Evolutionary conservation across 2,329 filamentous ascomycete genomes (phyloP), one percentile per base, ranked within the genome.

Genomic region (Talaromyces sp.): DNA sequence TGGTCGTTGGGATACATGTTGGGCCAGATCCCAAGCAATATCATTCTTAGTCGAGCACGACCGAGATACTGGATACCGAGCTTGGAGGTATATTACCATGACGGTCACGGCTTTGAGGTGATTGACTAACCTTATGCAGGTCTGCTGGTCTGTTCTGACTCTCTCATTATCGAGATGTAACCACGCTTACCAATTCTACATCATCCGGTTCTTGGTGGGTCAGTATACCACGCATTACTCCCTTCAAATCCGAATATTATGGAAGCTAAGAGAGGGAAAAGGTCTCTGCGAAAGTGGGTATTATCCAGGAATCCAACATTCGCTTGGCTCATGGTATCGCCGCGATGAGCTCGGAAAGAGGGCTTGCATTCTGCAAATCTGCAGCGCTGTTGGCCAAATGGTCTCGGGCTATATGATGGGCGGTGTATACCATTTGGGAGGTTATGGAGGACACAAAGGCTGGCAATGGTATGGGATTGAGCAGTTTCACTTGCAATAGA

Each of bases 1-100:
- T 88, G 84, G 77, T 85, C 82, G 0, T 78, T 84, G 0, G 85
- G 85, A 4, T 88, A 88, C 64, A 81, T 84, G 0, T 74, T 87
- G 56, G 80, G 80, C 2, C 74, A 82, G 59, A 75, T 83, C 14
- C 80, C 80, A 0, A 79, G 75, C 55, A 83, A 84, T 62, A 73
- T 84, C n/a, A 71, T 84, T 8, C 70, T 84, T 6, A 84, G 80
- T 1, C 74, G 78, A 10, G 67, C 82, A 11, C 74, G 76, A 11
- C 80, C 81, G 4, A 72, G 74, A n/a, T 75, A 77, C 52, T 82
- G 79, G 78, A 78, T 83, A 55, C 81, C 80, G 1, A 70, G 73
- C 1, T 77, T 77, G 65, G 80, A 82, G 66, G 74, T 70, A 70
- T 21, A 70, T 21, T 1, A 73, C 27, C 5, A 19, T 24, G 14